Conservation (phyloP, 78 protist genomes). For the Dictyostelium discoideum region DNA sequence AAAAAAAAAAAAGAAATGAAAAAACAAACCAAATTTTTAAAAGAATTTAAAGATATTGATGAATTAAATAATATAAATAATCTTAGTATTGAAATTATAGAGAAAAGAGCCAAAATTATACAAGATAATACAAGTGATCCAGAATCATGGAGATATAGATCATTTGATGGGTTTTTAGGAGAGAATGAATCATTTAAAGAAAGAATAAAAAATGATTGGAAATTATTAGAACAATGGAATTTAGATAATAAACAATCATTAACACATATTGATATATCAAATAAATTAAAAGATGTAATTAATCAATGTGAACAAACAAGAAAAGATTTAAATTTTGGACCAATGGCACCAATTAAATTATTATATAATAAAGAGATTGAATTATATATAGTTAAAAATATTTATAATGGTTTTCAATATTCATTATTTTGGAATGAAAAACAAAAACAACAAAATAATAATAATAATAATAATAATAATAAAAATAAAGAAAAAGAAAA, state of each 20-base stretch:
- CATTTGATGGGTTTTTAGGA: slow-evolving; percentile 70
- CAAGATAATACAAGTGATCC: slow-evolving; percentile 50
- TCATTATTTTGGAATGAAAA: slow-evolving; percentile 31
- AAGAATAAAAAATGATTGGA: slow-evolving; percentile 28
- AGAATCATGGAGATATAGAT: slow-evolving; percentile 37
- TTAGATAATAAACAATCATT: background rate
- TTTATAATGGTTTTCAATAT: slow-evolving; percentile 57
- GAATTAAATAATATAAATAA: slow-evolving; percentile 6
- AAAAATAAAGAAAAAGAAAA: background rate
- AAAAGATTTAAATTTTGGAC: background rate
- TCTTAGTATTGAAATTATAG: slow-evolving; percentile 19
- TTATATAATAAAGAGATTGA: background rate
- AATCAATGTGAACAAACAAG: slow-evolving; percentile 32
- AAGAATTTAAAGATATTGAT: slow-evolving; percentile 18
- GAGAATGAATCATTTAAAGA: slow-evolving; percentile 51
- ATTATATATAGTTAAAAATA: background rate
- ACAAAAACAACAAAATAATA: background rate
- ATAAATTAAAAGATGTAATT: slow-evolving; percentile 11
- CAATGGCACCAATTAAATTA: slow-evolving; percentile 58
- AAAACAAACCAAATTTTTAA: slow-evolving; percentile 10
- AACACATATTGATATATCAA: background rate
- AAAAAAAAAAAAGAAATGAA: background rate
- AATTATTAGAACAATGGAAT: slow-evolving; percentile 32
- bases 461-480: background rate
- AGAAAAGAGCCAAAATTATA: slow-evolving; percentile 19